phyloP scores from a whole-genome alignment of 2,329 filamentous ascomycete genomes.

The Penicillium sp. region DNA sequence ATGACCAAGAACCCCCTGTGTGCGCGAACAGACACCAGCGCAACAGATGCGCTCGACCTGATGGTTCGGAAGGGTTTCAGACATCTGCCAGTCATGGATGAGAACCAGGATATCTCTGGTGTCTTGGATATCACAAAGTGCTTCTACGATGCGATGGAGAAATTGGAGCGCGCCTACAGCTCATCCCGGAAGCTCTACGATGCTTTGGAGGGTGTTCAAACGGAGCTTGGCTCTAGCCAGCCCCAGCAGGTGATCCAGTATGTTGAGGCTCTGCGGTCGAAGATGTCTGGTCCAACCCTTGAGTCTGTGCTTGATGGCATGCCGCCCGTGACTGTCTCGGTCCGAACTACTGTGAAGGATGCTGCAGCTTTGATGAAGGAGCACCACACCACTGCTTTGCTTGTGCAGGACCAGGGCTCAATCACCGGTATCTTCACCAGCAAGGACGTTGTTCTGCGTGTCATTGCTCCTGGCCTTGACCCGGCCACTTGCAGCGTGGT shows the following conservation, averaged over 20 bases:
- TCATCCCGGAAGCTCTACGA: conserved; percentile 98
- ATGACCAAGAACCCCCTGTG: conserved; percentile 99
- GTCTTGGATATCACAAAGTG: conserved; percentile 99
- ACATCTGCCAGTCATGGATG: conserved; percentile 98
- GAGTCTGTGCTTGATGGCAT: conserved; percentile 91
- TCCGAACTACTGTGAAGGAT: conserved; percentile 93
- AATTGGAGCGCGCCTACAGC: conserved; percentile 94
- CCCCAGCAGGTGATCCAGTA: conserved; percentile 99
- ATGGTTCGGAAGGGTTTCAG: conserved; percentile 99
- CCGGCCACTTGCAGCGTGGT: conserved; percentile 95
- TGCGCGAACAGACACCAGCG: conserved; percentile 94
- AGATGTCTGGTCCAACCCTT: conserved; percentile 97
- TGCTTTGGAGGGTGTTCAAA: conserved; percentile 95
- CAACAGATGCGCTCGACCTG: conserved; percentile 92
- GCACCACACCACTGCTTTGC: conserved; percentile 93
- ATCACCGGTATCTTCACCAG: conserved; percentile 99
- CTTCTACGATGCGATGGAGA: conserved; percentile 99
- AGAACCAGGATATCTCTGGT: conserved; percentile 98
- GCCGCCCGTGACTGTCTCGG: conserved; percentile 91
- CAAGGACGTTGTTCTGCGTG: conserved; percentile 96
- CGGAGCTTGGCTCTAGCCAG: conserved; percentile 91
- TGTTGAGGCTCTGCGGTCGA: conserved; percentile 88
- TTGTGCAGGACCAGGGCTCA: conserved; percentile 94
- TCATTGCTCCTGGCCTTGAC: conserved; percentile 94
- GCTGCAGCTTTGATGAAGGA: conserved; percentile 97